Percentiles rank a stretch among this genome's conserved stretches.
phyloP scores from a whole-genome alignment of 441 rosid genomes.

The Erodium trifolium region DNA sequence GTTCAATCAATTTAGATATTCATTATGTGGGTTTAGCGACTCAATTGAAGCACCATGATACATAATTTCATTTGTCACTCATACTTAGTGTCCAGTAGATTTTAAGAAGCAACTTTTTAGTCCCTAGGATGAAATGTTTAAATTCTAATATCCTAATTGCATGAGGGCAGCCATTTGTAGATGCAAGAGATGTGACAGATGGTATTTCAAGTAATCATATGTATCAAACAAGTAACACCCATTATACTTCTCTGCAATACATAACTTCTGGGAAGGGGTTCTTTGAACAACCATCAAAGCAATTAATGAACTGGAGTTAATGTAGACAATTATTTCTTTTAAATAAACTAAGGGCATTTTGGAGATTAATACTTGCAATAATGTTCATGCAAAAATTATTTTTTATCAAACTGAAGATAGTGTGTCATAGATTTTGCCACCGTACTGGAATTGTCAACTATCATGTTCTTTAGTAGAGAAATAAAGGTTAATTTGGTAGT shows the following conservation, averaged over 20 bases:
- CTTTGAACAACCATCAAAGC: neutral
- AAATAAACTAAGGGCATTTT: too few species aligned
- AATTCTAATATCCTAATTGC: neutral
- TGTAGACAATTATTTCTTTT: neutral
- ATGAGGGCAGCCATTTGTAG: neutral
- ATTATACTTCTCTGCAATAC: neutral
- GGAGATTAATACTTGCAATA: too few species aligned
- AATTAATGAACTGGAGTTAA: neutral
- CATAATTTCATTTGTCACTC: neutral
- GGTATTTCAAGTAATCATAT: too few species aligned
- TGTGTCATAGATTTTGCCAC: neutral
- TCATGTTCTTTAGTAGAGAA: neutral
- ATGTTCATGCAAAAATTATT: neutral
- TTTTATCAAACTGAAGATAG: neutral
- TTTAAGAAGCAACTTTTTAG: neutral
- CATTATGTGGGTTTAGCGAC: too few species aligned
- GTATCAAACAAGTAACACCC: neutral
- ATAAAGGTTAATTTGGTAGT: neutral
- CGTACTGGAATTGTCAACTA: neutral
- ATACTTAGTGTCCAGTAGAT: neutral
- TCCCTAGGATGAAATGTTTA: neutral
- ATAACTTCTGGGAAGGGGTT: neutral
- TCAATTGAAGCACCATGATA: too few species aligned
- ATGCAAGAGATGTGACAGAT: too few species aligned
- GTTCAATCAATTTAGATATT: neutral